These are phyloP conservation scores for Hymenoscyphus occultus DNA, from an alignment of 2,329 filamentous ascomycete species.

Conservation along the genomic window DNA sequence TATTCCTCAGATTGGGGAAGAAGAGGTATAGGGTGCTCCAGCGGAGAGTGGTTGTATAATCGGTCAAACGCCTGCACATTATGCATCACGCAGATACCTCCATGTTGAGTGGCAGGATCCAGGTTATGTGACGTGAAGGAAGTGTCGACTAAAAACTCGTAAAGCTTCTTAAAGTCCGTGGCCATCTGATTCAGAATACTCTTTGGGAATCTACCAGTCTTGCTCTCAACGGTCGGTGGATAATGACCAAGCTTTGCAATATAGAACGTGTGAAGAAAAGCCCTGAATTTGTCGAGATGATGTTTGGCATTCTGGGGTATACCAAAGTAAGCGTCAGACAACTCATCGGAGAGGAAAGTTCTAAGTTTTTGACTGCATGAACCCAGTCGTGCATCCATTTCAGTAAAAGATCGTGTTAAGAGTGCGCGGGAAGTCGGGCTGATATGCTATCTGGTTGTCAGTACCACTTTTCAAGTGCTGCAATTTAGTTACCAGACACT, in stretches of 20 bases:
- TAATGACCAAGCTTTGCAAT: conserved; percentile 67
- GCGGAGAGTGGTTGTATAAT: conserved; percentile 54
- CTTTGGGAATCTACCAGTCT: conserved; percentile 52
- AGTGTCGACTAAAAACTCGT: conserved; percentile 67
- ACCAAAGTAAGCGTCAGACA: conserved; percentile 64
- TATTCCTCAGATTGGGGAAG: conserved; percentile 47
- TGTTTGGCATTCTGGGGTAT: conserved; percentile 57
- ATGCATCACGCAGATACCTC: conserved; percentile 69
- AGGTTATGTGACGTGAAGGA: conserved; percentile 44
- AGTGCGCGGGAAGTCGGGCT: conserved; percentile 58
- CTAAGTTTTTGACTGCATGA: conserved; percentile 56
- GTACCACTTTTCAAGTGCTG: neutral
- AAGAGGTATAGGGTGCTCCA: conserved; percentile 65
- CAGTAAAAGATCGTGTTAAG: conserved; percentile 58
- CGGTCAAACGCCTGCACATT: conserved; percentile 65
- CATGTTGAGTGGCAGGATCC: conserved; percentile 54
- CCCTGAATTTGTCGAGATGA: conserved; percentile 71
- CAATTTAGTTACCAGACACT: conserved; percentile 28
- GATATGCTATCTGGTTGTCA: conserved; percentile 41
- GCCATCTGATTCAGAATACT: conserved; percentile 59
- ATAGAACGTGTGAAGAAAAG: conserved; percentile 66
- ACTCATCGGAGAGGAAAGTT: conserved; percentile 69
- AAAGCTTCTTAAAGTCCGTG: conserved; percentile 67
- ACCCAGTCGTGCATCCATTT: conserved; percentile 63
- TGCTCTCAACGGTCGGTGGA: conserved; percentile 53